Evolutionary conservation across 2,329 filamentous ascomycete species (phyloP).

Genomic region (Trichoderma hamatum): DNA sequence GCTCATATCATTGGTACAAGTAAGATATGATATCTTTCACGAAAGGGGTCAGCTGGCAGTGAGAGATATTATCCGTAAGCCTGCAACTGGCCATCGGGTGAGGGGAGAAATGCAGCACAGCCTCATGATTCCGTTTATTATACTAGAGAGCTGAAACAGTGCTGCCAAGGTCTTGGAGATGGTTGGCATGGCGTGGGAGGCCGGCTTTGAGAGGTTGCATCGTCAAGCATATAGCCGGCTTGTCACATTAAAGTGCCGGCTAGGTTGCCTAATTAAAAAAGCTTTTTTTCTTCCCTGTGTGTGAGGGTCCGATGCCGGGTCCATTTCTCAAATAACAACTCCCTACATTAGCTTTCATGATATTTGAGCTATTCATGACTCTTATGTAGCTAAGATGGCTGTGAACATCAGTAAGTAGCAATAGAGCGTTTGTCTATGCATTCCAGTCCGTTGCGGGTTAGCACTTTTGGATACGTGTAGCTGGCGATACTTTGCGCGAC

Average conservation of each 20-base stretch:
- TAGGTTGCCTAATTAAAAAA: constrained; percentile 3
- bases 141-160: background rate
- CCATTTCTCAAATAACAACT: background rate
- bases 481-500: background rate
- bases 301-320: constrained; percentile 18
- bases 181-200: background rate
- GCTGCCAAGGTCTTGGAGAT: constrained; percentile 9
- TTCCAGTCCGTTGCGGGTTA: background rate
- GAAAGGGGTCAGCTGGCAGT: constrained; percentile 13
- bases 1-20: background rate
- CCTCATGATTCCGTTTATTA: constrained; percentile 3
- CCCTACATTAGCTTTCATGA: background rate
- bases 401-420: background rate
- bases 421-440: background rate
- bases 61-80: constrained; percentile 8
- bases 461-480: background rate
- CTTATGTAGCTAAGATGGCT: background rate
- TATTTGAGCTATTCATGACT: background rate
- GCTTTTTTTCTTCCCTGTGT: background rate
- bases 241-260: background rate
- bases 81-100: background rate
- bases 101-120: background rate
- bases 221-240: constrained; percentile 5
- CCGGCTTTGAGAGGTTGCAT: background rate
- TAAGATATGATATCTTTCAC: background rate